Base-by-base conservation (phyloP, 1,139 yeast genomes). In the Arxiozyma slooffiae region DNA sequence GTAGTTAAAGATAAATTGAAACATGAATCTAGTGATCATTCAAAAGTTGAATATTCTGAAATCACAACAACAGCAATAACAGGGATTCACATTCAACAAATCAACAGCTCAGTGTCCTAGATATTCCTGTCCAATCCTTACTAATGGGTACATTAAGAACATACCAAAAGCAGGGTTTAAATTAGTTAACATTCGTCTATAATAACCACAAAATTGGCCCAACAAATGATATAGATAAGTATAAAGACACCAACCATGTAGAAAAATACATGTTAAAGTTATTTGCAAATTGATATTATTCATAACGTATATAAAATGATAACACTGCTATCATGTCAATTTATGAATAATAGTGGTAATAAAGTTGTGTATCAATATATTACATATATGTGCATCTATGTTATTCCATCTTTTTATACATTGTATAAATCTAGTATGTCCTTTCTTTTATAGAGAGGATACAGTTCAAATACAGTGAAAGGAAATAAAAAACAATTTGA, bases 231-330 rank as follows among this genome's bases (percentile, higher is more conserved):
- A 30, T 11, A 30, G 84, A 78, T 52, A 88, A 82, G 50, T 88
- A 79, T 54, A 92, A 83, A 50, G 95, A 80, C 39, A 77, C 86
- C 49, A 95, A 95, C 6, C 96, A 89, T 67, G 79, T 92, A 52
- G 98, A 94, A 66, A 97, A 94, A 74, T 94, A 90, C 69, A 94
- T 94, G 98, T 80, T 94, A 57, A 74, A 90, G 54, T 87, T 80
- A 63, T 86, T 94, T 53, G 94, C 95, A 53, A 82, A 82, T 53
- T 96, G 96, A 0, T 79, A 73, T 62, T 85, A 81, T 61, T 78
- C 72, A 59, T 59, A 44, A 11, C 3, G 38, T 22, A 20, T 14
- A 30, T 14, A 11, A n/a, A 45, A 38, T 38, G 46, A 38, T 23
- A 4, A 49, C 38, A 49, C 21, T 21, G 18, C 14, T 7, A 9